Evolutionary conservation across 495 filamentous ascomycete genomes (phyloP).

Genomic region (Achaetomiella virescens): DNA sequence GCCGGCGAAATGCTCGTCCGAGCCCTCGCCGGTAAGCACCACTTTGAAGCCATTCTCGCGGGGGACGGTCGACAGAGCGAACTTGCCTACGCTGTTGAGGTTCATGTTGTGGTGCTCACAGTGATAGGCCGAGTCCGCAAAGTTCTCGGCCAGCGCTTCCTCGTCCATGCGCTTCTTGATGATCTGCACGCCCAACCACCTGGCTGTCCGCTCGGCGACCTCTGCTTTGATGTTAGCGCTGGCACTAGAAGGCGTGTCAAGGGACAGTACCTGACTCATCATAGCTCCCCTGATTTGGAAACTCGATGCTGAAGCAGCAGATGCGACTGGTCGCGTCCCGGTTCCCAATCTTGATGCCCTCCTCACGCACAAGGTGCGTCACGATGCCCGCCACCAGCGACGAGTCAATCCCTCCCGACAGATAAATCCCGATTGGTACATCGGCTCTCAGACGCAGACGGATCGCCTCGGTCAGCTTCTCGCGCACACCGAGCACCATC

Average conservation of each 20-base stretch:
- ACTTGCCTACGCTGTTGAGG: conserved; percentile 44
- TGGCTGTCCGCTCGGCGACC: conserved; percentile 46
- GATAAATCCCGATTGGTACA: conserved; percentile 47
- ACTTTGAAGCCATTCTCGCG: conserved; percentile 43
- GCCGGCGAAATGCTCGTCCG: conserved; percentile 50
- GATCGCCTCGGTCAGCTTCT: conserved; percentile 41
- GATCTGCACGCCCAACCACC: conserved; percentile 44
- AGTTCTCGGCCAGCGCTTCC: conserved; percentile 35
- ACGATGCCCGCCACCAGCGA: conserved; percentile 49
- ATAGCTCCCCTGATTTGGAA: conserved; percentile 38
- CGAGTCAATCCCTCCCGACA: conserved; percentile 50
- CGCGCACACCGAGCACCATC: conserved; percentile 40
- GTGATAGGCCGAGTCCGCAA: conserved; percentile 46
- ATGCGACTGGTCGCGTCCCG: conserved; percentile 25
- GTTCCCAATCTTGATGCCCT: conserved; percentile 35
- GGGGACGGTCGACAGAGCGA: conserved; percentile 38
- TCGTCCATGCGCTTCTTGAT: conserved; percentile 42
- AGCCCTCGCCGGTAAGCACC: conserved; percentile 47
- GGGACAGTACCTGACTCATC: conserved; percentile 40
- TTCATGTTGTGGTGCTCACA: conserved; percentile 42
- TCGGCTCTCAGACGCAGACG: conserved; percentile 46
- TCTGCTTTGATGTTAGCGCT: conserved; percentile 16
- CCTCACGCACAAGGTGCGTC: conserved; percentile 36
- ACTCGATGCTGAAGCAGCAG: conserved; percentile 44
- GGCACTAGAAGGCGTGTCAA: background rate